Evolutionary conservation across 257 asterid genomes (phyloP).

Genomic region (Avicennia marina): DNA sequence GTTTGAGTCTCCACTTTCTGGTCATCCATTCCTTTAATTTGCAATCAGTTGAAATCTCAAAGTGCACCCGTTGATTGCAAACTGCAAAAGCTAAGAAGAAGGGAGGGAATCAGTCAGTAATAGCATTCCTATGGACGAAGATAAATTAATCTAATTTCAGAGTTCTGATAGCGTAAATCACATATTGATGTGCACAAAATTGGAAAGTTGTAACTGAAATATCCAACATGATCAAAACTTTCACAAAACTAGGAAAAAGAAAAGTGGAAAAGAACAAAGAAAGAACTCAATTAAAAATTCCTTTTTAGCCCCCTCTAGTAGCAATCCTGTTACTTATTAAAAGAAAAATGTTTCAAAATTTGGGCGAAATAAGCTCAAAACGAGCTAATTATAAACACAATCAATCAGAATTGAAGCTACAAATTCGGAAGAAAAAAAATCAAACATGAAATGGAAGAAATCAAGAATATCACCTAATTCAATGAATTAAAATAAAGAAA

Average conservation of each 20-base stretch:
- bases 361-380: too few relatives aligned
- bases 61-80: not conserved
- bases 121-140: not conserved
- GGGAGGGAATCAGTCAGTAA: not conserved
- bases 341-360: too few relatives aligned
- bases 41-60: slow-evolving; percentile 13
- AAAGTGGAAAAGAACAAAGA: not conserved
- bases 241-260: not conserved
- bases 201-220: not conserved
- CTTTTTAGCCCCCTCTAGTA: too few relatives aligned
- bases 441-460: too few relatives aligned
- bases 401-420: too few relatives aligned
- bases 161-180: not conserved
- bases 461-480: slow-evolving; percentile 2
- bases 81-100: not conserved
- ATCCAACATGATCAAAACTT: not conserved
- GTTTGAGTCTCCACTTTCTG: slow-evolving; percentile 30
- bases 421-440: too few relatives aligned
- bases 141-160: not conserved
- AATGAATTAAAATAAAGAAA: not conserved
- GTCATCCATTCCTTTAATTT: slow-evolving; percentile 20
- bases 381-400: too few relatives aligned
- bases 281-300: too few relatives aligned
- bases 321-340: too few relatives aligned
- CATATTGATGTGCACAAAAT: not conserved